These are phyloP conservation scores for Nicotiana obtusifolia DNA, from an alignment of 257 asterid species.

Conservation along the genomic window DNA sequence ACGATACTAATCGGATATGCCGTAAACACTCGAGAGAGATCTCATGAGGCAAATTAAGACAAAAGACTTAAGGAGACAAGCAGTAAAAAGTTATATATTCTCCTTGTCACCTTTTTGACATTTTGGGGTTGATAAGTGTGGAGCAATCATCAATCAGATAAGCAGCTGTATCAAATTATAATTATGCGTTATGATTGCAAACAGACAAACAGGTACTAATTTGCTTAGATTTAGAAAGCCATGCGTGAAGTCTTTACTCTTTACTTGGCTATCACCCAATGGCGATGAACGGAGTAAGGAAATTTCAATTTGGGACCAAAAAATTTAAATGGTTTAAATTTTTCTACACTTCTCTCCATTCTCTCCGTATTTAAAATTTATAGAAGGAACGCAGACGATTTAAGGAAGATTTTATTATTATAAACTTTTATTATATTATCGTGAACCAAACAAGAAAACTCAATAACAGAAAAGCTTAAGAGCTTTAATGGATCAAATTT, in stretches of 20 bases:
- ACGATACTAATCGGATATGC: not conserved
- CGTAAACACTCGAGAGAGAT: not conserved
- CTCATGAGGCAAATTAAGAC: not conserved
- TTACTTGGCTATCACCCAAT: not conserved
- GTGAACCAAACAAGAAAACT: too few relatives aligned
- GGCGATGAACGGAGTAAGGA: too few relatives aligned
- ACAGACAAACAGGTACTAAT: not conserved
- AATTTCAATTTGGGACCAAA: too few relatives aligned
- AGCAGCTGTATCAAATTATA: not conserved
- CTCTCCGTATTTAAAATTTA: too few relatives aligned
- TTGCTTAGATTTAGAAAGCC: not conserved
- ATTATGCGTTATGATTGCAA: constrained; percentile 10
- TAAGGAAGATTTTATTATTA: too few relatives aligned
- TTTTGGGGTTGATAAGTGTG: not conserved
- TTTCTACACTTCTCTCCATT: too few relatives aligned
- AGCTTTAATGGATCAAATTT: too few relatives aligned
- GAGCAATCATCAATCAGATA: not conserved
- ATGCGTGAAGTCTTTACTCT: not conserved
- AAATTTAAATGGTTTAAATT: too few relatives aligned
- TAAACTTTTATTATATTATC: too few relatives aligned
- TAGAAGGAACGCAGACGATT: too few relatives aligned
- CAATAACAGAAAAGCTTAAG: too few relatives aligned
- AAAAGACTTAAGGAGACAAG: not conserved
- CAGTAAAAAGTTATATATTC: not conserved
- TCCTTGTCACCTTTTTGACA: not conserved